Base-by-base conservation (phyloP, 345 rosid genomes). In the Kernera saxatilis region DNA sequence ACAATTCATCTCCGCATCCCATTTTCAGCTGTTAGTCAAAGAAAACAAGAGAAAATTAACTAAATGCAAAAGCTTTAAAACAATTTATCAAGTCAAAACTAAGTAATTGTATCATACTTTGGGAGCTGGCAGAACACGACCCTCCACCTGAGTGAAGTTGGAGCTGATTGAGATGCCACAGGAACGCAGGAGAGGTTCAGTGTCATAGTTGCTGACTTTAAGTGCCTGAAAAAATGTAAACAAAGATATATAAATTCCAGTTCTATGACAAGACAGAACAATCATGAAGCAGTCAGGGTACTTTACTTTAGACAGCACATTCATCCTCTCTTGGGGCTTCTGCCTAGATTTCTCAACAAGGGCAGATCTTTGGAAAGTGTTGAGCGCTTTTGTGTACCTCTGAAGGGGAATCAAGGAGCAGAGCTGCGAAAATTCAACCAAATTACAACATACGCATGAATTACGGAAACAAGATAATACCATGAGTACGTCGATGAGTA, bases 321-420 rank as follows among this genome's bases (percentile, higher is more conserved):
- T 44, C 97, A 93, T 93, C 75, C 97, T 85, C 59, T 93, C 98
- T 56, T 84, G 96, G 8, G 98, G 98, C 81, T 93, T 93, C 80
- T 93, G 98, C 58, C 98, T 85, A 12, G 98, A 93, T 59, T 87
- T 91, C 64, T 93, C 98, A 21, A 90, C 97, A 26, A 93, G 83
- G 2, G 94, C 84, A 76, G 97, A 77, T 71, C 98, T 89, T 58
- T 93, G 98, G 32, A 85, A 74, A 0, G 79, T 82, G 32, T 80
- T 68, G 3, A 93, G 85, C 1, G 97, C 82, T 71, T 91, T 93
- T 3, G 96, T 88, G 82, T 93, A 93, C n/a, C 98, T 94, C 79
- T 93, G 98, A 59, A 93, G 82, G 6, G 97, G 86, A 53, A 93
- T 85, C 82, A 93, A 77, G 7, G 78, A 5, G 68, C 98, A 93